Evolutionary conservation across 306 rosid species (phyloP), one percentile per base, ranked within the genome.

Genomic region (Boehmeria nivea): DNA sequence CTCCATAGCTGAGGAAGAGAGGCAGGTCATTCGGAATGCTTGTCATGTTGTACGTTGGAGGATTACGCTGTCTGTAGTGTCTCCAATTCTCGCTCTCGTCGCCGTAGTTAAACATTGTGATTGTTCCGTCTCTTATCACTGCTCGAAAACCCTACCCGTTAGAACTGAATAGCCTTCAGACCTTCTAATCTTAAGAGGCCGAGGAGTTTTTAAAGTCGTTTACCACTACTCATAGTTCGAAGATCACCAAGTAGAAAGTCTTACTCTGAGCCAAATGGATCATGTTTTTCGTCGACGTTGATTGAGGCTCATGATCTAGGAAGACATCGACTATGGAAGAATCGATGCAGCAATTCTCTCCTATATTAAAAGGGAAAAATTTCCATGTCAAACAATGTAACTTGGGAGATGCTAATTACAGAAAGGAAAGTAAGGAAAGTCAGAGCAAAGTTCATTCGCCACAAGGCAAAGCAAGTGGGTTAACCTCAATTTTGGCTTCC

Each of bases 211-310:
- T n/a, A n/a, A 40, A 40, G 44, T 2, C 34, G 34, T 40, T 26
- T n/a, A n/a, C n/a, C n/a, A n/a, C n/a, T n/a, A n/a, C n/a, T n/a
- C n/a, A n/a, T n/a, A 47, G 47, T 6, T 21, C 2, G 5, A 55
- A 37, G n/a, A 53, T 34, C 13, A 36, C 24, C 1, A 6, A 64
- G 17, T 50, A 24, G 14, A 24, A 39, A 23, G 5, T 60, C 93
- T 62, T 75, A 87, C 98, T 90, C 64, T 90, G 96, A 73, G 96
- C 71, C 19, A 87, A 59, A 75, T 91, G 96, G 51, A 91, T 66
- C 93, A 87, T 67, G 83, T 84, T 84, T 79, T 84, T 87, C 15
- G 95, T 91, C 37, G 99, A 81, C 5, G 95, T 66, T 59, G 99
- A 68, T 65, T 87, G 99, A 64, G 95, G 96, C 65, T 91, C 99